Evolutionary conservation across 2,329 filamentous ascomycete species (phyloP), one percentile per base, ranked within the genome.

Genomic region (Pseudogymnoascus sp.): DNA sequence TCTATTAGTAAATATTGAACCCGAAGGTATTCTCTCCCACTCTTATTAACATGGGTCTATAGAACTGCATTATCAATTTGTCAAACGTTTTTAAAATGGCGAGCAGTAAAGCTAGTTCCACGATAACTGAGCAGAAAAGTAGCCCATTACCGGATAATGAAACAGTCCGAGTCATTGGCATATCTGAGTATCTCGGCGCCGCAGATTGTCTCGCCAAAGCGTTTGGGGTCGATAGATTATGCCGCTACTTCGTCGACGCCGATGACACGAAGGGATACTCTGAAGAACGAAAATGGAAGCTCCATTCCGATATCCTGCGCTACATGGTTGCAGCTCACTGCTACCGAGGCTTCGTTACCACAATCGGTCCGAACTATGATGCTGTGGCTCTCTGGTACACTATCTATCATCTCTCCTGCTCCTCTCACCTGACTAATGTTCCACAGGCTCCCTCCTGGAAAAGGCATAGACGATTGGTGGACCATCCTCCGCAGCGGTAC

Each of bases 241-340:
- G 86, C 65, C 81, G 83, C 73, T 94, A 93, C 76, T 85, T 91
- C 69, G 79, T 92, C 69, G 84, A 90, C 70, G 84, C 86, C 51
- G 84, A 87, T 64, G 88, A 91, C 72, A 83, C 84, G 75, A 79
- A 79, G 65, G 74, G 80, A 65, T 83, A 82, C 75, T 81, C 84
- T 58, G 80, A 84, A 70, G 84, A 90, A 73, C 79, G 85, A 71
- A 87, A 86, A 71, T 94, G 88, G 87, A 83, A 85, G 67, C 79
- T 94, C 51, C 90, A 94, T 74, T 80, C 89, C 67, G 83, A 88
- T 71, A 88, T 92, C 68, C 84, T 93, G 79, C 87, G 86, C 68
- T 92, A 91, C 75, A 82, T 91, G 68, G 86, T 87, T 59, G 89
- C 90, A 63, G 86, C 89, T 64, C 89, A 92, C 73, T 86, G 85